Conservation (phyloP, 1,284 basidiomycete species). For the Ceratobasidium sp. region DNA sequence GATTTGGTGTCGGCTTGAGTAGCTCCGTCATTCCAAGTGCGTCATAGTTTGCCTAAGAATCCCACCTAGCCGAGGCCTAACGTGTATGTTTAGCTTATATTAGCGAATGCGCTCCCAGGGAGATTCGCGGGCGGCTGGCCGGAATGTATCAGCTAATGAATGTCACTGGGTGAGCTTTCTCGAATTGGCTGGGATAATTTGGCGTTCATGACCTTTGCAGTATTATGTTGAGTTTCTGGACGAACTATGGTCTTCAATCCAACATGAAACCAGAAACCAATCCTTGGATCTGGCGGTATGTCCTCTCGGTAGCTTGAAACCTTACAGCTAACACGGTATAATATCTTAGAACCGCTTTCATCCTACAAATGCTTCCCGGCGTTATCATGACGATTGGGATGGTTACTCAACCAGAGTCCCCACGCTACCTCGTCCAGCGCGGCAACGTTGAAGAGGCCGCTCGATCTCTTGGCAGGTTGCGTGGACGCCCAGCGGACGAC, state of each 20-base stretch:
- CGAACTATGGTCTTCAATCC: slow-evolving; percentile 41
- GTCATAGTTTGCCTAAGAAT: slow-evolving; percentile 10
- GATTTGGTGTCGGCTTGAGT: slow-evolving; percentile 48
- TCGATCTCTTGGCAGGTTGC: slow-evolving; percentile 17
- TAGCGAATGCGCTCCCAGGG: slow-evolving; percentile 47
- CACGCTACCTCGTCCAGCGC: slow-evolving; percentile 54
- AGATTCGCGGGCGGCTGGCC: slow-evolving; percentile 48
- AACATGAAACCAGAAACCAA: slow-evolving; percentile 32
- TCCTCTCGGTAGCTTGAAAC: not conserved
- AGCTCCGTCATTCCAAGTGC: slow-evolving; percentile 46
- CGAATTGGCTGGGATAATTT: not conserved
- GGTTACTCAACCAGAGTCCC: slow-evolving; percentile 49
- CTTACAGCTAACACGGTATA: not conserved
- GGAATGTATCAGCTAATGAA: slow-evolving; percentile 51
- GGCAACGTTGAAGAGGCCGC: slow-evolving; percentile 50
- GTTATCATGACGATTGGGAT: slow-evolving; percentile 49
- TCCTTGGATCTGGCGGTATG: slow-evolving; percentile 49
- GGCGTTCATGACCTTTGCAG: slow-evolving; percentile 43
- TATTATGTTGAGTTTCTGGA: slow-evolving; percentile 50
- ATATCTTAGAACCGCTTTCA: slow-evolving; percentile 50
- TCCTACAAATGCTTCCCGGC: slow-evolving; percentile 53
- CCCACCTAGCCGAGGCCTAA: slow-evolving; percentile 7
- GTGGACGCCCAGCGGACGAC: slow-evolving; percentile 38
- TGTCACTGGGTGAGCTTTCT: slow-evolving; percentile 16
- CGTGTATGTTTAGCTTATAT: slow-evolving; percentile 36